These are phyloP conservation scores for Monosporascus sp. DNA, from an alignment of 2,329 filamentous ascomycete genomes.

Conservation along the genomic window DNA sequence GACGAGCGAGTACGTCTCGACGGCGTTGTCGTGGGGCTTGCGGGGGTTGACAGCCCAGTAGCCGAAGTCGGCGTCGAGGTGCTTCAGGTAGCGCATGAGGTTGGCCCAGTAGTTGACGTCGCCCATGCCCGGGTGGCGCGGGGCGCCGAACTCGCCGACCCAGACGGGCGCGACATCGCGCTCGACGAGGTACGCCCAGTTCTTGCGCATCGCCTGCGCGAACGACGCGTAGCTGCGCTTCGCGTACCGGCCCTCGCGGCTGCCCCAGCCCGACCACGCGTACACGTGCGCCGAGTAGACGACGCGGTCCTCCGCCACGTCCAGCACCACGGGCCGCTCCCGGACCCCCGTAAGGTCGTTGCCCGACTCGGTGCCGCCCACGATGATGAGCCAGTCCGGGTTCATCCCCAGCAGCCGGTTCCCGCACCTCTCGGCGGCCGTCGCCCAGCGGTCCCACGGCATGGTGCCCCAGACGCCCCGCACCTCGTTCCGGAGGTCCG, in stretches of 20 bases:
- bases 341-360: conserved; percentile 58
- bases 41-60: conserved; percentile 67
- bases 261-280: conserved; percentile 66
- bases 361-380: conserved; percentile 62
- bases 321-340: conserved; percentile 51
- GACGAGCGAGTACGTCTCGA: conserved; percentile 57
- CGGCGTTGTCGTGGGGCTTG: conserved; percentile 52
- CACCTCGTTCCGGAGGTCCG: conserved; percentile 64
- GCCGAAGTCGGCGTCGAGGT: conserved; percentile 58
- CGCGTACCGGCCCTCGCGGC: conserved; percentile 52
- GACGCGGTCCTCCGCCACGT: conserved; percentile 43
- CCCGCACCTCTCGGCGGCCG: conserved; percentile 57
- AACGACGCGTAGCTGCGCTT: conserved; percentile 59
- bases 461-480: conserved; percentile 65
- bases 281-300: conserved; percentile 68
- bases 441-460: conserved; percentile 59
- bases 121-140: conserved; percentile 45
- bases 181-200: conserved; percentile 62
- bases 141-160: conserved; percentile 63
- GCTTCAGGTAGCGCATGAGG: conserved; percentile 52
- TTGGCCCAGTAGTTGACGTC: conserved; percentile 63
- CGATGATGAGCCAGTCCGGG: conserved; percentile 59
- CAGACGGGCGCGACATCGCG: conserved; percentile 56
- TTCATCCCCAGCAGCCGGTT: conserved; percentile 56
- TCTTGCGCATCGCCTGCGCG: conserved; percentile 53